Base-by-base conservation (phyloP, 2,329 filamentous ascomycete species). In the Simplicillium aogashimaense region DNA sequence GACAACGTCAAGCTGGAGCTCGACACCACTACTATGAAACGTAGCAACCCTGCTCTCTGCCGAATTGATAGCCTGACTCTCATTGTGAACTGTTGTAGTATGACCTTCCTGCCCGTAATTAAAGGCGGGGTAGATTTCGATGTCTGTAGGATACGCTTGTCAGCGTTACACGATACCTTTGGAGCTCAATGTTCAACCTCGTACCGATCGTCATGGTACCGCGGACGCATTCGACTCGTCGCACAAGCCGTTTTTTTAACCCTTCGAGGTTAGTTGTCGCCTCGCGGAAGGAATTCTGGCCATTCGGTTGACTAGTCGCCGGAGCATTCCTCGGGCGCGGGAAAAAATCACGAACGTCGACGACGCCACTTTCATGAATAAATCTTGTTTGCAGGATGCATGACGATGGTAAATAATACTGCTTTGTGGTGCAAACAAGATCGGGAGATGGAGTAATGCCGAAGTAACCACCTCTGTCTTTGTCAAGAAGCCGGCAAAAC, bases 341-440 rank as follows among this genome's bases (percentile, higher is more conserved):
- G 48, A 88, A 86, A 61, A 86, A 88, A 55, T 88, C 83, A 13
- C 84, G 67, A 25, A 88, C 56, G 41, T 84, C 81, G 10, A 83
- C 74, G 1, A 86, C 83, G 1, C 83, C 84, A 41, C 83, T 75
- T 49, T 88, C 83, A 46, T 82, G 75, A 47, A 86, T 81, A 56
- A 83, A 87, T n/a, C 83, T 71, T 1, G 84, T 88, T 56, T 86
- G 80, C 3, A 88, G 65, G 43, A 88, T 81, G 50, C 84, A 86
- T 36, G 80, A 81, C 9, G 78, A 83, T 0, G 83, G 82, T 2
- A 87, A 68, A 51, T 88, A 88, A 53, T 84, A 78, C 60, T 88
- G 83, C 57, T 88, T 88, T 29, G 78, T 86, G 3, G 81, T 85
- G 50, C 70, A 78, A 7, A 63, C 63, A 18, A 72, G 55, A 9